Conservation (phyloP, 2,329 filamentous ascomycete species). For the Chalaropsis thielavioides region DNA sequence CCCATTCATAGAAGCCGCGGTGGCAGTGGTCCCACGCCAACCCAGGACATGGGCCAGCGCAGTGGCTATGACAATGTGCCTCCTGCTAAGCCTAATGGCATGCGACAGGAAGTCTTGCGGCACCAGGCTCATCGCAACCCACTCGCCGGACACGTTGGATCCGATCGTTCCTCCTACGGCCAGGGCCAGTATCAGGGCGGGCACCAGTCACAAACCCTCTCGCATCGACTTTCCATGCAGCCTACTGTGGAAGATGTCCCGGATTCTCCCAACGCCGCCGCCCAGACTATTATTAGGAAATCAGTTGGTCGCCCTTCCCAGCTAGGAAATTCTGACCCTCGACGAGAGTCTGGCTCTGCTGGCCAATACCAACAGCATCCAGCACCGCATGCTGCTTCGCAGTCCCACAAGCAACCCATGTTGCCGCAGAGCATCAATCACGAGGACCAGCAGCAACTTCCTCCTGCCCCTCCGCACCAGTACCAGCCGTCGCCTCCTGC, state of each 20-base stretch:
- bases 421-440: background rate
- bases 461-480: background rate
- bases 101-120: constrained; percentile 44
- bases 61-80: constrained; percentile 28
- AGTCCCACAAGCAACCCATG: constrained; percentile 12
- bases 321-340: background rate
- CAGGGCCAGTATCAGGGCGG: background rate
- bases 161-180: constrained; percentile 27
- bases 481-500: background rate
- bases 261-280: constrained; percentile 29
- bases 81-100: constrained; percentile 32
- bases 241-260: constrained; percentile 51
- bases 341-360: constrained; percentile 8
- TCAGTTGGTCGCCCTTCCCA: constrained; percentile 10
- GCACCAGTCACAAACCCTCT: constrained; percentile 9
- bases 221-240: constrained; percentile 39
- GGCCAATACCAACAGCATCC: constrained; percentile 12
- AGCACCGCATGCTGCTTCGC: background rate
- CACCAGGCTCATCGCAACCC: constrained; percentile 43
- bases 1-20: constrained; percentile 36
- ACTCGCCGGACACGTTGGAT: constrained; percentile 21
- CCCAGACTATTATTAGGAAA: constrained; percentile 14
- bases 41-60: constrained; percentile 4
- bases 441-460: constrained; percentile 4
- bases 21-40: constrained; percentile 2